Evolutionary conservation across 768 basidiomycete species (phyloP).

Genomic region (Coprinopsis marcescibilis): DNA sequence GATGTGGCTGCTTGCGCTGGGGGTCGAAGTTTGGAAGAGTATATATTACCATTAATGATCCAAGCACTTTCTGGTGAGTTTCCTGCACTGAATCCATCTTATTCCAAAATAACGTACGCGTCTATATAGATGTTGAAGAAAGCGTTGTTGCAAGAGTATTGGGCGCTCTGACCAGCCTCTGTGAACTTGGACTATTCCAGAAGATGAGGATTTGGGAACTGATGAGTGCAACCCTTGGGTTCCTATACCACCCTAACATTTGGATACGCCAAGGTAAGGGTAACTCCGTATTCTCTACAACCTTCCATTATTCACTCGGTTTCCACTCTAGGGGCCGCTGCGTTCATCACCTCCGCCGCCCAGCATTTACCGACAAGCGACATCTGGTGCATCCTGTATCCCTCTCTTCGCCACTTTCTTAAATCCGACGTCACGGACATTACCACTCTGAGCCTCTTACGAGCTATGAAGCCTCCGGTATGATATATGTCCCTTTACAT

Average conservation of each 20-base stretch:
- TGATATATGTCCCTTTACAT: conserved; percentile 18
- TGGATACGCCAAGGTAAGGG: conserved; percentile 91
- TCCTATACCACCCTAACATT: conserved; percentile 90
- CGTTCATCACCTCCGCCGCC: conserved; percentile 84
- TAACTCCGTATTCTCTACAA: background rate
- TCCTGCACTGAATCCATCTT: background rate
- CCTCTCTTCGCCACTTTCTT: conserved; percentile 79
- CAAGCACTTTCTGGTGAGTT: conserved; percentile 85
- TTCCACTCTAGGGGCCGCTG: conserved; percentile 57
- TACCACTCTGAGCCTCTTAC: conserved; percentile 68
- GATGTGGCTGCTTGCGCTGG: conserved; percentile 95
- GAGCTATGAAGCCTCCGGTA: conserved; percentile 75
- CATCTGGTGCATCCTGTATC: conserved; percentile 96
- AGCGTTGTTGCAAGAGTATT: conserved; percentile 89
- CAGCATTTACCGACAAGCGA: conserved; percentile 81
- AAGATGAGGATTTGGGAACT: conserved; percentile 98
- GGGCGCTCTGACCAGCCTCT: conserved; percentile 80
- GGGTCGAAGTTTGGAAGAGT: conserved; percentile 87
- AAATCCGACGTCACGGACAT: conserved; percentile 76
- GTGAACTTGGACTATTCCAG: conserved; percentile 84
- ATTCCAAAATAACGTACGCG: background rate
- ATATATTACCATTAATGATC: conserved; percentile 94
- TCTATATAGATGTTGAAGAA: conserved; percentile 80
- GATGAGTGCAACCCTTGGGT: conserved; percentile 81
- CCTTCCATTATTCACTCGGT: conserved; percentile 1